Base-by-base conservation (phyloP, 345 rosid genomes). In the Lepidium aucheri region DNA sequence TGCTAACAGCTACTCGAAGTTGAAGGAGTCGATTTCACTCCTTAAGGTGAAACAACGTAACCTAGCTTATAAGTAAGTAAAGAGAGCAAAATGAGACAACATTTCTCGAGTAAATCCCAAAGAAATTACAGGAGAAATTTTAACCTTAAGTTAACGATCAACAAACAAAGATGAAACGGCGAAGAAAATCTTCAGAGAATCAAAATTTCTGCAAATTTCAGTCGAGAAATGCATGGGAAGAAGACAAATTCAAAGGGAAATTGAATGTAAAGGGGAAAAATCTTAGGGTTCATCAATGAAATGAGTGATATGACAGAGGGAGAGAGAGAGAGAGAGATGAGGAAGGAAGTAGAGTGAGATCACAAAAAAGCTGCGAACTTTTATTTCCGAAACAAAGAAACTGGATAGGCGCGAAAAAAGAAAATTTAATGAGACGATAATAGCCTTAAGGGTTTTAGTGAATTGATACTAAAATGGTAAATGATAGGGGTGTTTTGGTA, bases 351-450 rank as follows among this genome's bases (percentile, higher is more conserved):
- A 42, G 45, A 22, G 53, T 60, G 67, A 20, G 13, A 41, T 7
- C 20, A 30, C 32, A 45, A 34, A 32, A 30, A 16, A 11, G 20
- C 57, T 62, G 69, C 69, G 35, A 22, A 26, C 30, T 26, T 26
- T 42, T 45, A 10, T 46, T 70, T 43, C 53, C 41, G 26, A 60
- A 18, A 44, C 32, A 4, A 16, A 16, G 32, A 50, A 17, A 53
- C 36, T 45, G 36, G 63, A 54, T 9, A 55, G 63, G 75, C 75
- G 75, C 75, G 75, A 70, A 70, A 54, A 54, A 63, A 50, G 47
- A 59, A 65, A 35, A 9, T 3, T 17, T 55, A 13, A 0, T 30
- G 50, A 38, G 75, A 47, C 75, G 38, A 39, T 14, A 28, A 1
- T 71, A 71, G 30, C 59, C 75, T 71, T 55, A 6, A 36, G 69